phyloP scores from a whole-genome alignment of 2,329 filamentous ascomycete genomes.

The Graphilbum fragrans region DNA sequence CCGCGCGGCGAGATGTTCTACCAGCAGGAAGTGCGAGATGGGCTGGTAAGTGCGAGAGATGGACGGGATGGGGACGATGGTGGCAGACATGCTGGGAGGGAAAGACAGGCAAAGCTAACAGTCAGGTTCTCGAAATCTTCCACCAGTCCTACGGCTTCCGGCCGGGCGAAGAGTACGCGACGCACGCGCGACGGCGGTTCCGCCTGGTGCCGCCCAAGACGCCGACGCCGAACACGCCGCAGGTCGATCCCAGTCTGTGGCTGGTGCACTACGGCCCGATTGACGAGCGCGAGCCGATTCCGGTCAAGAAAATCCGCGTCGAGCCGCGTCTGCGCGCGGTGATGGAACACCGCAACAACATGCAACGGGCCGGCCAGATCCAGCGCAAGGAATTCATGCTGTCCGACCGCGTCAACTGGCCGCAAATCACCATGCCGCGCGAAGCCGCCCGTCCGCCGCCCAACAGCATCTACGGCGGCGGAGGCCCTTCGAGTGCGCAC shows the following conservation, averaged over 20 bases:
- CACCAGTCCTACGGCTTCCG: conserved; percentile 72
- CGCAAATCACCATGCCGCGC: conserved; percentile 61
- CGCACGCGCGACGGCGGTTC: conserved; percentile 74
- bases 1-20: conserved; percentile 67
- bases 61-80: background rate
- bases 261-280: conserved; percentile 80
- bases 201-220: conserved; percentile 63
- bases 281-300: conserved; percentile 61
- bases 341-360: conserved; percentile 51
- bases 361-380: conserved; percentile 66
- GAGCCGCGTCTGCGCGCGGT: conserved; percentile 47
- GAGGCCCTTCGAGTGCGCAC: conserved; percentile 23
- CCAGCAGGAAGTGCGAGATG: conserved; percentile 57
- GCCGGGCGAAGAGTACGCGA: conserved; percentile 56
- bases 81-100: background rate
- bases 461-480: conserved; percentile 28
- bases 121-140: conserved; percentile 76
- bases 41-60: conserved; percentile 31
- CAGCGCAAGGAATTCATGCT: conserved; percentile 91
- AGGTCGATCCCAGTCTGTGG: conserved; percentile 74
- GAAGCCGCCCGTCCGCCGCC: conserved; percentile 38
- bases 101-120: background rate
- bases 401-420: conserved; percentile 81
- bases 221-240: conserved; percentile 54
- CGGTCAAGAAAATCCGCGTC: conserved; percentile 53